Conservation (phyloP, 179 eudicot species). For the Vitellaria paradoxa region DNA sequence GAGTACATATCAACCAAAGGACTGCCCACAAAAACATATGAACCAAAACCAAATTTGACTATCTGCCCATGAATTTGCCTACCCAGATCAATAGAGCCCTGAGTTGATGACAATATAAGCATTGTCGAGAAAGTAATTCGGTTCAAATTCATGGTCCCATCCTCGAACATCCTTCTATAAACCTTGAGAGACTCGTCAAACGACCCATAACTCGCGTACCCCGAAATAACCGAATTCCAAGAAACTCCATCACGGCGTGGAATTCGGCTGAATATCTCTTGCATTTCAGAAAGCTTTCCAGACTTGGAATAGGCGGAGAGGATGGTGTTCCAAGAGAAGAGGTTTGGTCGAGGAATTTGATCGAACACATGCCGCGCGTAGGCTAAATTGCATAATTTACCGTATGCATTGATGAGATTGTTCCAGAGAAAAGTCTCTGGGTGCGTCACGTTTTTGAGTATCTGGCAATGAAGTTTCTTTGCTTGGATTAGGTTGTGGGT, state of each 20-base stretch:
- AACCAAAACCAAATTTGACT: slow-evolving; percentile 64
- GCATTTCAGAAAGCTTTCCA: slow-evolving; percentile 48
- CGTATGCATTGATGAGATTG: slow-evolving; percentile 45
- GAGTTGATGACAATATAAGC: slow-evolving; percentile 50
- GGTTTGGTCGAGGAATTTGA: slow-evolving; percentile 60
- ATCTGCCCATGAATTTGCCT: slow-evolving; percentile 84
- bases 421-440: slow-evolving; percentile 61
- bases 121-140: slow-evolving; percentile 79
- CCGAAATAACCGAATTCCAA: slow-evolving; percentile 83
- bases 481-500: slow-evolving; percentile 42
- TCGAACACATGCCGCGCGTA: slow-evolving; percentile 89
- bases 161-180: slow-evolving; percentile 61
- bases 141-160: slow-evolving; percentile 50
- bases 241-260: slow-evolving; percentile 78
- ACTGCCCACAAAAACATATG: slow-evolving; percentile 78
- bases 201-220: slow-evolving; percentile 49
- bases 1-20: slow-evolving; percentile 90
- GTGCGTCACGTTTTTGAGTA: slow-evolving; percentile 46
- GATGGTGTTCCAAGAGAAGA: slow-evolving; percentile 78
- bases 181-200: slow-evolving; percentile 45
- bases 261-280: slow-evolving; percentile 46
- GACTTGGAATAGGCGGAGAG: slow-evolving; percentile 20
- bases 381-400: slow-evolving; percentile 28
- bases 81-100: slow-evolving; percentile 54
- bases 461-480: slow-evolving; percentile 60